A percentile compares a stretch with the other conserved stretches of the same genome.
Conservation (phyloP, 306 rosid genomes). For the Astragalus membranaceus region DNA sequence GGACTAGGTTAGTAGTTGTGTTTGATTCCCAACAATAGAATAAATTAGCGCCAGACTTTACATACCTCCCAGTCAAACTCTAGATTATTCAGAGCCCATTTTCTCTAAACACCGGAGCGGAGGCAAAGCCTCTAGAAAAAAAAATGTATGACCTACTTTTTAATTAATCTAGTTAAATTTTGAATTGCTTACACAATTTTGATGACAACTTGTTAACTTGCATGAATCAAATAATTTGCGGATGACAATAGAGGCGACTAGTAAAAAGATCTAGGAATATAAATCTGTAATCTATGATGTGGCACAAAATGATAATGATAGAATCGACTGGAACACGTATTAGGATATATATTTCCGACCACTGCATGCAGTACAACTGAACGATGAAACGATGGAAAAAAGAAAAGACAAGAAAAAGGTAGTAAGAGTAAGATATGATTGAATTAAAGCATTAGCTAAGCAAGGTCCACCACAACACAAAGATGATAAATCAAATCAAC, state of each 20-base stretch:
- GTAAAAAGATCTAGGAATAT: not conserved
- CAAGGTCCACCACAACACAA: slow-evolving; percentile 37
- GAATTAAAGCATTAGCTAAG: slow-evolving; percentile 38
- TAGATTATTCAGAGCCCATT: no score
- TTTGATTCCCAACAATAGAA: no score
- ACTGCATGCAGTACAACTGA: slow-evolving; percentile 15
- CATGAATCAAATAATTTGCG: not conserved
- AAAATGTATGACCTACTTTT: no score
- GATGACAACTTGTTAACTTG: no score
- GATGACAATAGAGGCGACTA: not conserved
- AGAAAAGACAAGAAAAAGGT: not conserved
- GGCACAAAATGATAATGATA: slow-evolving; percentile 23
- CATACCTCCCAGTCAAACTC: no score
- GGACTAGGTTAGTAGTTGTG: no score
- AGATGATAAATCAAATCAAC: slow-evolving; percentile 25
- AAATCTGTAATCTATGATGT: not conserved
- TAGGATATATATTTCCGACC: slow-evolving; percentile 14
- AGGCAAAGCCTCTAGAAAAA: no score
- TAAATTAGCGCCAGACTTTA: no score
- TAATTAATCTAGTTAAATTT: no score
- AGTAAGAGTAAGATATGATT: slow-evolving; percentile 30
- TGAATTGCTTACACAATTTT: no score
- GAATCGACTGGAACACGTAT: slow-evolving; percentile 21
- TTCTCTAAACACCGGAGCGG: no score
- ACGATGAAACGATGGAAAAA: slow-evolving; percentile 7